Evolutionary conservation across 1,284 basidiomycete genomes (phyloP).

Genomic region (Phylloboletellus chloephorus): DNA sequence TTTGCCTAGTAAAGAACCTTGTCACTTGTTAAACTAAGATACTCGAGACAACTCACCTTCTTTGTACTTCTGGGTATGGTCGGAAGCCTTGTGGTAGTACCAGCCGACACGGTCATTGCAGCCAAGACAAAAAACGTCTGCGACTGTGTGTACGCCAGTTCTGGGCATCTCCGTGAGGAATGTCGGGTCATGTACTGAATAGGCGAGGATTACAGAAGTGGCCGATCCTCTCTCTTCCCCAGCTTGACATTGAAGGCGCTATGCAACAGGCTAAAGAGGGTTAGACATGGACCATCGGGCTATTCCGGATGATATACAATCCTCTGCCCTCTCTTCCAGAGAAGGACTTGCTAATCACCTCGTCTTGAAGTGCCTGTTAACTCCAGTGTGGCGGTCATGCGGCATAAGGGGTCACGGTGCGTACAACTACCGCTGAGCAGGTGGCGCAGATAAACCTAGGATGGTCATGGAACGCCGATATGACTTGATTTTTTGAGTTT

Average conservation of each 20-base stretch:
- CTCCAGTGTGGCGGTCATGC: not conserved
- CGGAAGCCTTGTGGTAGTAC: slow-evolving; percentile 79
- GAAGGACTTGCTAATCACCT: slow-evolving; percentile 81
- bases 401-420: slow-evolving; percentile 22
- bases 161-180: slow-evolving; percentile 33
- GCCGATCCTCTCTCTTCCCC: slow-evolving; percentile 71
- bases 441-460: slow-evolving; percentile 60
- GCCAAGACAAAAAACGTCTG: slow-evolving; percentile 72
- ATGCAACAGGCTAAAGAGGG: slow-evolving; percentile 58
- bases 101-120: slow-evolving; percentile 78
- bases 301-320: slow-evolving; percentile 47
- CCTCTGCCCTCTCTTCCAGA: slow-evolving; percentile 80
- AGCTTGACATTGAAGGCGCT: slow-evolving; percentile 71
- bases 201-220: slow-evolving; percentile 52
- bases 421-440: slow-evolving; percentile 62
- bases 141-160: slow-evolving; percentile 80
- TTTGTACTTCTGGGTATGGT: slow-evolving; percentile 80
- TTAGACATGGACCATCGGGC: not conserved
- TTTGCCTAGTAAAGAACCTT: slow-evolving; percentile 49
- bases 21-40: not conserved
- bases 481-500: slow-evolving; percentile 48
- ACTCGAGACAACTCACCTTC: slow-evolving; percentile 50
- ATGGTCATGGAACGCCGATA: slow-evolving; percentile 51
- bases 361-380: slow-evolving; percentile 71
- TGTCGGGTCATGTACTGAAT: not conserved